Base-by-base conservation (phyloP, 192 early-diverging fungal genomes). In the Neocallimastix lanati region DNA sequence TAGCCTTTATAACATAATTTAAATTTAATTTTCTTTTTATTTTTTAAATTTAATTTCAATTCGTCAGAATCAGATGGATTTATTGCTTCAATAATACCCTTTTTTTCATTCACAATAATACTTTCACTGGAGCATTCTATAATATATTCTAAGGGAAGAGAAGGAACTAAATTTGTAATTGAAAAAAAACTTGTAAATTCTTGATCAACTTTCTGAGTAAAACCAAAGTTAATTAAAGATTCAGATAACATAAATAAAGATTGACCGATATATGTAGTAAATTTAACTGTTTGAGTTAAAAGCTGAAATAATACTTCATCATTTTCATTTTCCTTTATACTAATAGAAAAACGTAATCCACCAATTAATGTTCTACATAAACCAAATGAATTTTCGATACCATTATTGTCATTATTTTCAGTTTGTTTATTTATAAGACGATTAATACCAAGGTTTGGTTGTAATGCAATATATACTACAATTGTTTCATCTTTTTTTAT, bases 221-320 rank as follows among this genome's bases (percentile, higher is more conserved):
- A 85, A 0, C 94, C 94, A 76, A 96, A 85, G 67, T 93, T 91
- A 76, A 96, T 87, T 2, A 91, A 28, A 0, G 82, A 85, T 25
- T 90, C 85, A 0, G 92, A 92, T 0, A 94, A 86, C n/a, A 86
- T 82, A 27, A 95, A 81, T 80, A 91, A 83, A 7, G 94, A 95
- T 28, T 91, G 89, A 4, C 94, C 94, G 83, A 95, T 94, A 27
- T 92, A 84, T 0, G 94, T 92, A 11, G 85, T 89, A 67, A 96
- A 96, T 79, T 91, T 93, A 29, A 94, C 87, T 1, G 92, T 93
- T 79, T 96, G 94, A 13, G 88, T 91, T 12, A 85, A 82, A 21
- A 92, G 83, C 29, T 85, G 83, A n/a, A 90, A 81, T 25, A 90
- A 79, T 2, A 81, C 82, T 29, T 81, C 76, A 6, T 80, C 67